These are phyloP conservation scores for Candida maesae DNA, from an alignment of 805 yeast species.

Conservation along the genomic window DNA sequence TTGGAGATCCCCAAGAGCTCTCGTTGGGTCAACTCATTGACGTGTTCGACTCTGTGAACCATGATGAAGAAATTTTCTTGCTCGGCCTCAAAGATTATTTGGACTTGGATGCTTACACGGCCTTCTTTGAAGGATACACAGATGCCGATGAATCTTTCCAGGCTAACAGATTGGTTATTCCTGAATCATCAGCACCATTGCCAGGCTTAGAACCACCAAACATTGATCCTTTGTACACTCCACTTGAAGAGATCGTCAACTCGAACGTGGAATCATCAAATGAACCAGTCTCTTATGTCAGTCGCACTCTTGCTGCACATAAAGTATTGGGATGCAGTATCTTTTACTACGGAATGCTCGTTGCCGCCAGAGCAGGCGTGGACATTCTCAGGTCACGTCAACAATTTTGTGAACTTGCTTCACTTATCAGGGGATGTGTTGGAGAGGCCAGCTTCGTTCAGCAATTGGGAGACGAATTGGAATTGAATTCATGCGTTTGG, in stretches of 20 bases:
- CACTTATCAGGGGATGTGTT: too few relatives aligned
- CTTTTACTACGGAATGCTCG: too few relatives aligned
- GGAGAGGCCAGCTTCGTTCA: too few relatives aligned
- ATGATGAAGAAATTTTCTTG: constrained; percentile 2
- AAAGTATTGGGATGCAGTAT: too few relatives aligned
- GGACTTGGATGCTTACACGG: not conserved
- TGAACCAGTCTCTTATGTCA: not conserved
- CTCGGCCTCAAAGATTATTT: constrained; percentile 1
- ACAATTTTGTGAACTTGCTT: too few relatives aligned
- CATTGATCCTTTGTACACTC: not conserved
- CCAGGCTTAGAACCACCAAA: not conserved
- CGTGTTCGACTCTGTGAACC: constrained; percentile 6
- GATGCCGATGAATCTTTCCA: not conserved
- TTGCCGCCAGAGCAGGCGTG: too few relatives aligned
- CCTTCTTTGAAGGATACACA: constrained; percentile 1
- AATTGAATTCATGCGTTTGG: not conserved
- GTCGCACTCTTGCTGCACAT: too few relatives aligned
- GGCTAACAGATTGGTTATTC: not conserved
- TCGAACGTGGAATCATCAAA: not conserved
- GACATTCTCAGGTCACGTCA: too few relatives aligned
- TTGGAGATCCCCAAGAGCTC: constrained; percentile 3
- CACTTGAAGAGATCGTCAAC: not conserved
- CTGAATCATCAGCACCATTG: not conserved
- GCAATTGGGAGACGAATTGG: not conserved
- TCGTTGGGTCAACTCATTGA: constrained; percentile 7